Base-by-base conservation (phyloP, 768 basidiomycete genomes). In the Tricholoma terreum region DNA sequence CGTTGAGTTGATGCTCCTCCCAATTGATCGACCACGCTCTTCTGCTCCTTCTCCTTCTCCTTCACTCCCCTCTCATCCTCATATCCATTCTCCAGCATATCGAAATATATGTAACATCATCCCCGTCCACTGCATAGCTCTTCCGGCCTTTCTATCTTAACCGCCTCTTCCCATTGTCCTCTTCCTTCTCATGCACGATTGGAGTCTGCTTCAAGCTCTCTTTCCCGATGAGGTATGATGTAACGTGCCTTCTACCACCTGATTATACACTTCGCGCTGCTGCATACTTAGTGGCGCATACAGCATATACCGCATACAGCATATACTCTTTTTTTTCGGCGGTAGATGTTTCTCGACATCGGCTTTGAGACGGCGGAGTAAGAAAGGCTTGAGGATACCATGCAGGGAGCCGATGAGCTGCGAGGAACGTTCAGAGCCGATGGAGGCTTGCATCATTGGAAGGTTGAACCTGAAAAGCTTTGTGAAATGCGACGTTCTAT, bases 281-380 rank as follows among this genome's bases (percentile, higher is more conserved):
- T 80, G 79, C 22, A 83, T 75, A 54, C 86, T 97, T 6, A 98
- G 76, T 0, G 94, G 94, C 0, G 94, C n/a, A n/a, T n/a, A n/a
- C n/a, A n/a, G n/a, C n/a, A n/a, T n/a, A n/a, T n/a, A n/a, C n/a
- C n/a, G n/a, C 94, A 58, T 95, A 96, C 0, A 98, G 80, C 2
- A 98, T 84, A 64, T 99, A 99, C 71, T 94, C 92, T 94, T 94
- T 75, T 93, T 94, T 2, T n/a, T n/a, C n/a, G 90, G 90, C 0
- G 97, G 97, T 4, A 98, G 75, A 22, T 80, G 74, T 55, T 82
- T 80, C 58, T 83, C 80, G 9, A 98, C 96, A 63, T 99, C 97
- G 6, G 77, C 85, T 71, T 98, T 98, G 56, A 98, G 79, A 11
- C 97, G 84, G 10, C 97, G 85, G 0, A 98, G 80, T 27, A 98